Conservation (phyloP, 1,284 basidiomycete species). For the Trichosporon sp. region DNA sequence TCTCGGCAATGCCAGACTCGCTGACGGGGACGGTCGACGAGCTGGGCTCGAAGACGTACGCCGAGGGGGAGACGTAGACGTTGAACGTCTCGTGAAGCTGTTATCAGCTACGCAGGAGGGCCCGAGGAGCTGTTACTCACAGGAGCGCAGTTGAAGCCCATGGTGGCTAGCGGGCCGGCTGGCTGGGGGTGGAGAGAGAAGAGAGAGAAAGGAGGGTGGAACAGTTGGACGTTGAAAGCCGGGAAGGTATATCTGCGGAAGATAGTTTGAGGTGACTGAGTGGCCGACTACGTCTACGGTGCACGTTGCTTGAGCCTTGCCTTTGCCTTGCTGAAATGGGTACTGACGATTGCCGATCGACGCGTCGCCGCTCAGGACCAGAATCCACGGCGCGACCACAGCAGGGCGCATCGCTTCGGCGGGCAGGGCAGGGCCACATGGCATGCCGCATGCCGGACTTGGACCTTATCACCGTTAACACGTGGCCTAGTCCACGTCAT, state of each 20-base stretch:
- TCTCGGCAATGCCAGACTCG: conserved; percentile 30
- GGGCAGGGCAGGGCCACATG: no score
- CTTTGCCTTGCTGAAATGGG: no score
- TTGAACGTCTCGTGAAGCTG: conserved; percentile 48
- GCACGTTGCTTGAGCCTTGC: neutral
- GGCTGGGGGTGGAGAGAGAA: neutral
- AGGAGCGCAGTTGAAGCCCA: conserved; percentile 28
- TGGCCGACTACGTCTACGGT: neutral
- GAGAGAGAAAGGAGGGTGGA: neutral
- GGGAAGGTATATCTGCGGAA: no score
- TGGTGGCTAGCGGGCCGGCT: neutral
- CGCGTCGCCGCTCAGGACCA: neutral
- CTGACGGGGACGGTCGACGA: conserved; percentile 23
- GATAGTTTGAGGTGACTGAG: neutral
- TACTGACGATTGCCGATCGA: neutral
- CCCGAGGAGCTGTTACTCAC: conserved; percentile 12
- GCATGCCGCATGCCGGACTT: no score
- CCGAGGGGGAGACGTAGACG: conserved; percentile 45
- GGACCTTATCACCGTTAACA: neutral
- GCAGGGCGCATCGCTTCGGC: no score
- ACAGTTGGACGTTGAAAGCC: neutral
- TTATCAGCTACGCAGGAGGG: neutral
- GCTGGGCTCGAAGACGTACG: conserved; percentile 47
- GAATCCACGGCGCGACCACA: neutral
- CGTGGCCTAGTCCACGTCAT: conserved; percentile 6